Evolutionary conservation across 1,284 basidiomycete species (phyloP).

Genomic region (Mycosarcoma mackinlayi): DNA sequence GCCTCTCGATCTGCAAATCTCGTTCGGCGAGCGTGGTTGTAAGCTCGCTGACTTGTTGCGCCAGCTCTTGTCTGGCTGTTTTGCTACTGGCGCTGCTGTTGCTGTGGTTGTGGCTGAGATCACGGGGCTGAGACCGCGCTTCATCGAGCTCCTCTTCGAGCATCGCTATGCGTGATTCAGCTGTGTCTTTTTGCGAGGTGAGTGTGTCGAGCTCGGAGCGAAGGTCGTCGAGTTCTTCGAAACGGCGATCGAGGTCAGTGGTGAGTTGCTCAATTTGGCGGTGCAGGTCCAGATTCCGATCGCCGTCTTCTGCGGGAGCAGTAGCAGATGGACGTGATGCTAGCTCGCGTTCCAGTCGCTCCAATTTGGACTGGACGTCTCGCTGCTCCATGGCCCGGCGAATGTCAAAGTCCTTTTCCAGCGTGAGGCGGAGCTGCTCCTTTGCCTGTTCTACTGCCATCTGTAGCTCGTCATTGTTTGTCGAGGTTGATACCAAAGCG

Average conservation of each 20-base stretch:
- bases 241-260: conserved; percentile 19
- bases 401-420: conserved; percentile 43
- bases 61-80: no score
- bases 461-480: background rate
- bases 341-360: conserved; percentile 17
- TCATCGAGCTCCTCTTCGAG: conserved; percentile 23
- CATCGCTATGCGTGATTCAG: background rate
- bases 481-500: background rate
- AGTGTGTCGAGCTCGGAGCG: conserved; percentile 20
- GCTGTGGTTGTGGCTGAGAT: background rate
- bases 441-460: conserved; percentile 16
- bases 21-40: conserved; percentile 4
- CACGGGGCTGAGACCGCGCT: background rate
- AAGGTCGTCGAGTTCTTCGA: conserved; percentile 29
- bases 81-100: background rate
- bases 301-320: background rate
- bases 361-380: conserved; percentile 3
- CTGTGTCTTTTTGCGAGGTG: background rate
- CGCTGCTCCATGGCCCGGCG: conserved; percentile 27
- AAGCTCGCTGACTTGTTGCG: conserved; percentile 7
- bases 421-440: conserved; percentile 16
- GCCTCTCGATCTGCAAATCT: conserved; percentile 4
- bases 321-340: background rate
- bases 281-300: conserved; percentile 1
- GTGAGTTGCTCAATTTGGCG: conserved; percentile 17